These are phyloP conservation scores for Platismatia glauca DNA, from an alignment of 495 filamentous ascomycete species.

Conservation along the genomic window DNA sequence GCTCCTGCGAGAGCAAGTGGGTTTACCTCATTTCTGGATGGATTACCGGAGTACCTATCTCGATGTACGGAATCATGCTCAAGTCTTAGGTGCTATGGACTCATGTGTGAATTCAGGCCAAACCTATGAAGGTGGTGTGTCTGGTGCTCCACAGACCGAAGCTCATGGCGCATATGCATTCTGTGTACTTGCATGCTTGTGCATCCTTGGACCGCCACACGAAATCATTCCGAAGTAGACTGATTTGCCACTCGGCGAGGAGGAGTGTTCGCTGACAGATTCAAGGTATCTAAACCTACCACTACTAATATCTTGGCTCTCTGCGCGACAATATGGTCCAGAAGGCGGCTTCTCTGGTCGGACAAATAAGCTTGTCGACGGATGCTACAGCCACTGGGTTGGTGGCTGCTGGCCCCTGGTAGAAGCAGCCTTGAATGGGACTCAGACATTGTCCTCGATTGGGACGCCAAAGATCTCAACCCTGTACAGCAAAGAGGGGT, in stretches of 20 bases:
- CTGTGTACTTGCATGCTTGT: conserved; percentile 79
- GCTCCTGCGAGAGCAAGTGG: conserved; percentile 40
- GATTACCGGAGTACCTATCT: conserved; percentile 68
- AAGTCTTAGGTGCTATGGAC: conserved; percentile 10
- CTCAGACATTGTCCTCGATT: conserved; percentile 23
- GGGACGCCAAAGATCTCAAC: conserved; percentile 26
- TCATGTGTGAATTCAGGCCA: conserved; percentile 50
- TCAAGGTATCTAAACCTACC: conserved; percentile 68
- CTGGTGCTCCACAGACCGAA: conserved; percentile 69
- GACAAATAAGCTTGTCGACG: conserved; percentile 97
- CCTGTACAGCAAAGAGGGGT: conserved; percentile 74
- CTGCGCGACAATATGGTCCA: conserved; percentile 77
- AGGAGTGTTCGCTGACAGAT: neutral
- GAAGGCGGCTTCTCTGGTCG: conserved; percentile 88
- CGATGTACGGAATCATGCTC: conserved; percentile 51
- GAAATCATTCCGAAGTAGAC: conserved; percentile 55
- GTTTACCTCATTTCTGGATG: conserved; percentile 49
- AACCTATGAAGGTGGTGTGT: conserved; percentile 90
- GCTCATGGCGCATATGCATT: conserved; percentile 97
- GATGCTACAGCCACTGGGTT: conserved; percentile 96
- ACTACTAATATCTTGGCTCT: conserved; percentile 74
- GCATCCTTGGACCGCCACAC: conserved; percentile 70
- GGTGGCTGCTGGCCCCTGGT: conserved; percentile 88
- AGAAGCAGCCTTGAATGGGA: conserved; percentile 63
- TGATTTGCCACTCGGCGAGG: neutral